Percentiles rank a stretch among this genome's conserved stretches.
Evolutionary conservation across 768 basidiomycete genomes (phyloP).

Genomic region (Naganishia vaughanmartiniae): DNA sequence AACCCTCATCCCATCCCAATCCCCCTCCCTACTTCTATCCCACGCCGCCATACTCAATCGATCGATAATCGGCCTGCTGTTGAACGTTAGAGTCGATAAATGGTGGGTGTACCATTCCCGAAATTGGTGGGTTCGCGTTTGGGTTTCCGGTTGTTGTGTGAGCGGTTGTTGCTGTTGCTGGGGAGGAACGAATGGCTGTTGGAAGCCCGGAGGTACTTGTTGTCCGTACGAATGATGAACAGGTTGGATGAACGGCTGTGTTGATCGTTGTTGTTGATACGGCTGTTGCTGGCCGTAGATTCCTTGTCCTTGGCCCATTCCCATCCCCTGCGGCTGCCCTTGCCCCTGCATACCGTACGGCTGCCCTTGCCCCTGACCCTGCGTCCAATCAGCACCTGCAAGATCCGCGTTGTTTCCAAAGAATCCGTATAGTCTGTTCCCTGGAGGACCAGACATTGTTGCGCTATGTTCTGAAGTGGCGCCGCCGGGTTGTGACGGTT

Average conservation of each 20-base stretch:
- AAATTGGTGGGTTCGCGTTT: constrained; percentile 13
- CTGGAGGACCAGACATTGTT: background rate
- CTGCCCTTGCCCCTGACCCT: background rate
- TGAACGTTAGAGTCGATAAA: constrained; percentile 79
- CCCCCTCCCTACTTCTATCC: constrained; percentile 40
- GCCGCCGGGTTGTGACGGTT: no score
- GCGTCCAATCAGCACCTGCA: background rate
- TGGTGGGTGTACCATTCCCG: constrained; percentile 22
- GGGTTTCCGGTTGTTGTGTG: background rate
- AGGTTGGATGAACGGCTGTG: no score
- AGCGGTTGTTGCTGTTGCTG: background rate
- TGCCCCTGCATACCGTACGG: no score
- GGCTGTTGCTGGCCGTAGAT: no score
- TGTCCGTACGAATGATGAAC: no score
- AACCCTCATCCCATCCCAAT: constrained; percentile 45
- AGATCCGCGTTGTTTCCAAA: background rate
- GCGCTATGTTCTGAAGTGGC: no score
- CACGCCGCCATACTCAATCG: constrained; percentile 79
- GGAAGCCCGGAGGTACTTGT: no score
- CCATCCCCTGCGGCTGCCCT: no score
- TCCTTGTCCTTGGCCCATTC: no score
- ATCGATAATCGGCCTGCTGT: constrained; percentile 92
- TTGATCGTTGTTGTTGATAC: no score
- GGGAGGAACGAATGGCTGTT: background rate
- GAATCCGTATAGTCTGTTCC: background rate